Conservation (phyloP, 2,329 filamentous ascomycete genomes). For the Botrytis fabae region DNA sequence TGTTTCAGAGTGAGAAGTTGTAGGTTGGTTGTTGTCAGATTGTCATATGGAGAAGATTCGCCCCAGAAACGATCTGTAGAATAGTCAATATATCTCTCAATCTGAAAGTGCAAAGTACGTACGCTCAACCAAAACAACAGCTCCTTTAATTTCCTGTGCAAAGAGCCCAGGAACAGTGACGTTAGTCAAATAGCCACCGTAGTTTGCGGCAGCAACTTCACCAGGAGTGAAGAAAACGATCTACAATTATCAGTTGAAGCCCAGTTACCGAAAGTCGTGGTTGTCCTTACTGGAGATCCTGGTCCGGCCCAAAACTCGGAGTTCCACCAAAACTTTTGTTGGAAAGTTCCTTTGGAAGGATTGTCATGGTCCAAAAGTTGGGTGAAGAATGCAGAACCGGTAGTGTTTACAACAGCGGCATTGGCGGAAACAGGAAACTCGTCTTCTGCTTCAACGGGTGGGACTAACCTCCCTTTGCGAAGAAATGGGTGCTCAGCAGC, state of each 20-base stretch:
- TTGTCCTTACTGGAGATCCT: conserved; percentile 50
- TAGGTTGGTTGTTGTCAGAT: conserved; percentile 54
- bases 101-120: conserved; percentile 27
- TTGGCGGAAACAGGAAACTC: conserved; percentile 19
- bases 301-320: conserved; percentile 53
- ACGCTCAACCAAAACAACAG: conserved; percentile 57
- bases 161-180: conserved; percentile 50
- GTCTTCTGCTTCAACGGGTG: conserved; percentile 33
- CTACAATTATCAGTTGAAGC: conserved; percentile 33
- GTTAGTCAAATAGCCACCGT: conserved; percentile 53
- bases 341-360: conserved; percentile 55
- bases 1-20: conserved; percentile 56
- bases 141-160: conserved; percentile 54
- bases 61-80: conserved; percentile 57
- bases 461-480: conserved; percentile 31
- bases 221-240: conserved; percentile 55
- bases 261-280: conserved; percentile 10
- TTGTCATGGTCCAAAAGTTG: conserved; percentile 61
- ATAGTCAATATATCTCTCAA: not conserved
- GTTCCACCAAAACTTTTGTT: conserved; percentile 55
- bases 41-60: conserved; percentile 52
- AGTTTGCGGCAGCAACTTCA: conserved; percentile 50
- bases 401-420: conserved; percentile 26
- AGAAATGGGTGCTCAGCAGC: conserved; percentile 30
- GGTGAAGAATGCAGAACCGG: conserved; percentile 35